Conservation (phyloP, 1,284 basidiomycete genomes). For the Rhodotorula mucilaginosa region DNA sequence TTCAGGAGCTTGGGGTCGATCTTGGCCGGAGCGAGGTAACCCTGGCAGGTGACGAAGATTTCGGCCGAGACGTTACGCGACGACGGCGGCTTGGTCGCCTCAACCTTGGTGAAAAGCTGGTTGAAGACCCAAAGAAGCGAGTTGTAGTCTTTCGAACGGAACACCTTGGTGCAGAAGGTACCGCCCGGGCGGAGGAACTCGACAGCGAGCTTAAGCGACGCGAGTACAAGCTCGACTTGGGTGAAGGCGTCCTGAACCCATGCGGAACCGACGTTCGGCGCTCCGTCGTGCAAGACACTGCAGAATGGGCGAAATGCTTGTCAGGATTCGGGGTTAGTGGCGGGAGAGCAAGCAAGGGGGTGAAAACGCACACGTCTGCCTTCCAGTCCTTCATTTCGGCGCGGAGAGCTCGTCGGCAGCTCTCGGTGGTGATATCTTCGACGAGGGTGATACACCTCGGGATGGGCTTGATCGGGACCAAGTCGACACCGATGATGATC, state of each 20-base stretch:
- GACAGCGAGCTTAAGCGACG: constrained; percentile 92
- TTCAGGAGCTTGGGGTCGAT: constrained; percentile 99
- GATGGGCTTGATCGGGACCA: constrained; percentile 94
- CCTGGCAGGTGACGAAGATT: constrained; percentile 97
- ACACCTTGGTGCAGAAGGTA: constrained; percentile 97
- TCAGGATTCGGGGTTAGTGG: not conserved
- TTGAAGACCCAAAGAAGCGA: constrained; percentile 98
- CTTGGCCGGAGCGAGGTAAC: constrained; percentile 89
- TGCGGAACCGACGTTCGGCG: constrained; percentile 98
- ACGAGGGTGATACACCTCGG: constrained; percentile 90
- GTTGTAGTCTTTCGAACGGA: constrained; percentile 98
- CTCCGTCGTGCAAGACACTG: constrained; percentile 94
- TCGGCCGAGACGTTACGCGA: constrained; percentile 99
- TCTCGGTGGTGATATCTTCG: constrained; percentile 89
- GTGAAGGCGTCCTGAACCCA: constrained; percentile 99
- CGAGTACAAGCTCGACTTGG: constrained; percentile 94
- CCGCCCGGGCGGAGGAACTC: constrained; percentile 94
- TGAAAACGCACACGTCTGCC: constrained; percentile 69
- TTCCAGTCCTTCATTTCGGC: constrained; percentile 97
- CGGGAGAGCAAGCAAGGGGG: not conserved
- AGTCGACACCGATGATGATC: constrained; percentile 93
- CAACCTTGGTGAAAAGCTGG: constrained; percentile 92
- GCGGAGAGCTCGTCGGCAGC: constrained; percentile 84
- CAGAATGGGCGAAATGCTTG: no score
- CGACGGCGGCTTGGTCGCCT: constrained; percentile 97